Percentiles rank a stretch among this genome's conserved stretches.
Evolutionary conservation across 495 filamentous ascomycete genomes (phyloP).

Genomic region (Aspergillus funiculosus): DNA sequence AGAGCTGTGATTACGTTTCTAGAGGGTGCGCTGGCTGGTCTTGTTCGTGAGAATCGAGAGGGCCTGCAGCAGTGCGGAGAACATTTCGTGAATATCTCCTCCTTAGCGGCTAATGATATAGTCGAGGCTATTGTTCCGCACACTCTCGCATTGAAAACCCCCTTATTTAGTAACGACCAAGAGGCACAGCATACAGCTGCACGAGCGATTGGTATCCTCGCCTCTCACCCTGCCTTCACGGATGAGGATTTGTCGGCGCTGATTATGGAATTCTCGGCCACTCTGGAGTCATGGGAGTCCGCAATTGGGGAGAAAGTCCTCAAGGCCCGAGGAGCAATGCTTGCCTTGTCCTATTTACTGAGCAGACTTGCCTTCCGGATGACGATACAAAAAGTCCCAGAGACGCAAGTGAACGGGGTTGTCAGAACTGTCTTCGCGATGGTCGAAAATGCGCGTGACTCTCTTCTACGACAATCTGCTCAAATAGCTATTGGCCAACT

Average conservation of each 20-base stretch:
- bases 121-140: slow-evolving; percentile 46
- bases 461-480: slow-evolving; percentile 52
- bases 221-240: slow-evolving; percentile 52
- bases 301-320: slow-evolving; percentile 58
- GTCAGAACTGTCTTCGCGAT: slow-evolving; percentile 42
- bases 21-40: slow-evolving; percentile 52
- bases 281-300: slow-evolving; percentile 44
- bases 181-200: slow-evolving; percentile 57
- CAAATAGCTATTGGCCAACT: slow-evolving; percentile 68
- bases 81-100: slow-evolving; percentile 62
- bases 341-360: slow-evolving; percentile 53
- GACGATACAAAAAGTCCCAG: slow-evolving; percentile 25
- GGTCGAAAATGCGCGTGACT: slow-evolving; percentile 47
- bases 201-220: slow-evolving; percentile 71
- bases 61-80: slow-evolving; percentile 50
- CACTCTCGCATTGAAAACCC: slow-evolving; percentile 45
- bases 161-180: slow-evolving; percentile 63
- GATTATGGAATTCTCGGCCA: slow-evolving; percentile 34
- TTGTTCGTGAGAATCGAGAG: slow-evolving; percentile 43
- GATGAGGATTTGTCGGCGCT: slow-evolving; percentile 33
- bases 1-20: slow-evolving; percentile 42
- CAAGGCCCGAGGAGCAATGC: slow-evolving; percentile 53
- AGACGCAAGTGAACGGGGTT: slow-evolving; percentile 32
- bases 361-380: slow-evolving; percentile 53
- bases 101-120: slow-evolving; percentile 51